A percentile compares a stretch with the other conserved stretches of the same genome.
Evolutionary conservation across 805 yeast genomes (phyloP).

Genomic region (Candida manassasensis): DNA sequence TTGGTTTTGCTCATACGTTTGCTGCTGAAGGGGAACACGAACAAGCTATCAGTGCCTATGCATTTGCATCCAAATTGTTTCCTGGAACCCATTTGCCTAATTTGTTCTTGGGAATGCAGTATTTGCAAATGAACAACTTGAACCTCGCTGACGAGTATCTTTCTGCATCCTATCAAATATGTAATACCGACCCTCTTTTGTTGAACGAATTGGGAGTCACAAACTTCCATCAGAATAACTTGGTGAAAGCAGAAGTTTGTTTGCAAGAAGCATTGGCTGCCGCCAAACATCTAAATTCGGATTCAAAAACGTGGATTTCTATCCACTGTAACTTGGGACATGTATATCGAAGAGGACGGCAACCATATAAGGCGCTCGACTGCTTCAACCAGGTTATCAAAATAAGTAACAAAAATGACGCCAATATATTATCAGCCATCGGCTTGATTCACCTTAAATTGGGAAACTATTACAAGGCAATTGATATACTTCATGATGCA

Average conservation of each 20-base stretch:
- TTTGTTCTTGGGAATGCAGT: conserved; percentile 93
- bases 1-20: conserved; percentile 97
- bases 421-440: conserved; percentile 72
- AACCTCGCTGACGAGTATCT: conserved; percentile 84
- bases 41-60: conserved; percentile 95
- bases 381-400: conserved; percentile 75
- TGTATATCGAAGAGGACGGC: conserved; percentile 67
- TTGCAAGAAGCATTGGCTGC: conserved; percentile 68
- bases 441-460: conserved; percentile 76
- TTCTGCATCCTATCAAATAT: conserved; percentile 65
- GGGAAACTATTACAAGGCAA: conserved; percentile 61
- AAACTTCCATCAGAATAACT: conserved; percentile 70
- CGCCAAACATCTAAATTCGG: conserved; percentile 65
- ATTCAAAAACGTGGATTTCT: conserved; percentile 78
- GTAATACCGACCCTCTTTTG: conserved; percentile 81
- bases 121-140: conserved; percentile 78
- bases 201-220: conserved; percentile 92
- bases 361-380: conserved; percentile 60
- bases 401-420: conserved; percentile 62
- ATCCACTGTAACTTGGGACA: conserved; percentile 86
- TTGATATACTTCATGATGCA: conserved; percentile 75
- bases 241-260: conserved; percentile 62
- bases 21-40: conserved; percentile 99
- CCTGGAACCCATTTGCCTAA: conserved; percentile 89
- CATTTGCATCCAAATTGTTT: conserved; percentile 89